Evolutionary conservation across 139 green algal species (phyloP).

Genomic region (Coelastrella sp.): DNA sequence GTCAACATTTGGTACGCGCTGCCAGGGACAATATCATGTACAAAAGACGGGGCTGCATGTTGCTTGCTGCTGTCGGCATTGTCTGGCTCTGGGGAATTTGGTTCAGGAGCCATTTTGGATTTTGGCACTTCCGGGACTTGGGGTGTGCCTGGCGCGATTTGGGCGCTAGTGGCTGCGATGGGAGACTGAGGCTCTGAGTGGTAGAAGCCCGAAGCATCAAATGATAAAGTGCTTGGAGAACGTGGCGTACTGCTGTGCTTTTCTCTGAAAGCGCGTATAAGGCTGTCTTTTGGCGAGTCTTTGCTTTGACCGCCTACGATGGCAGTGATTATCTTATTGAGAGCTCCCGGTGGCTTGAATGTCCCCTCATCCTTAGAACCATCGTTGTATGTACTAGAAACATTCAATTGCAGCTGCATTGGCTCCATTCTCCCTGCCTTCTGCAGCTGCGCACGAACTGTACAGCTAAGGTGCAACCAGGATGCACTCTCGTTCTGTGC

Average conservation of each 20-base stretch:
- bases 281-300: constrained; percentile 34
- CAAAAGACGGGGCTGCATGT: neutral
- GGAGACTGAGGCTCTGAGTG: neutral
- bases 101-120: neutral
- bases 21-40: neutral
- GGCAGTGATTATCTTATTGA: constrained; percentile 28
- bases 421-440: neutral
- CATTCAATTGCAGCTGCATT: neutral
- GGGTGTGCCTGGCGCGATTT: neutral
- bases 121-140: neutral
- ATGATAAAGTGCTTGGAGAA: constrained; percentile 12
- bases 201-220: neutral
- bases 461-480: neutral
- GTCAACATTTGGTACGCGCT: constrained; percentile 28
- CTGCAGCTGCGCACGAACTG: constrained; percentile 13
- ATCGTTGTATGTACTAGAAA: neutral
- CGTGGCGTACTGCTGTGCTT: constrained; percentile 7
- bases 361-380: too few species aligned
- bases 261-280: constrained; percentile 29
- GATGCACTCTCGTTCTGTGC: too few species aligned
- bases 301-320: constrained; percentile 5
- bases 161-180: neutral
- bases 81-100: neutral
- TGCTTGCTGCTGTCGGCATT: neutral
- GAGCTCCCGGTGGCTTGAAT: neutral